Evolutionary conservation across 73 alveolate genomes (phyloP).

Genomic region (Paramecium sexaurelia): DNA sequence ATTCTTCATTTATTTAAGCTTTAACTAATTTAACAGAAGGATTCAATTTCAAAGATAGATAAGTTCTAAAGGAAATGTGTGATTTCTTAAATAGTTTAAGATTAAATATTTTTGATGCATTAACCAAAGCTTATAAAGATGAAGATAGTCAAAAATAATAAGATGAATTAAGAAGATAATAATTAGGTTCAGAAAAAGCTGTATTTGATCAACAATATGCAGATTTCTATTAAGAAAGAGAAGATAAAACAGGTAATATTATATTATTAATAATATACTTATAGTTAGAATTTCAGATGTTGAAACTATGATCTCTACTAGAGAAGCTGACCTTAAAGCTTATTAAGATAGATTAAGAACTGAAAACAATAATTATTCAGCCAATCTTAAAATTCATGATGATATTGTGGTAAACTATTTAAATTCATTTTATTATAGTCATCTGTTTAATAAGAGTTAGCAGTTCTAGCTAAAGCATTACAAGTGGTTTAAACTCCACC

Average conservation of each 20-base stretch:
- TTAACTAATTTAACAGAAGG: slow-evolving; percentile 46
- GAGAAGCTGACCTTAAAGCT: slow-evolving; percentile 50
- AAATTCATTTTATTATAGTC: neutral
- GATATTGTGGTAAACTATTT: slow-evolving; percentile 27
- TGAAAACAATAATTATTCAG: slow-evolving; percentile 46
- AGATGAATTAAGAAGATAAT: slow-evolving; percentile 21
- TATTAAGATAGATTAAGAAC: slow-evolving; percentile 57
- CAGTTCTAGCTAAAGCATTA: slow-evolving; percentile 44
- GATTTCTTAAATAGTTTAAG: slow-evolving; percentile 50
- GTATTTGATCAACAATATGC: slow-evolving; percentile 49
- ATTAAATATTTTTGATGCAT: slow-evolving; percentile 34
- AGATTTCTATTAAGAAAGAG: slow-evolving; percentile 50
- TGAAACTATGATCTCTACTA: slow-evolving; percentile 14
- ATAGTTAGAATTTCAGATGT: slow-evolving; percentile 55
- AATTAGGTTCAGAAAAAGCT: slow-evolving; percentile 8
- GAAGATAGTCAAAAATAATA: slow-evolving; percentile 27
- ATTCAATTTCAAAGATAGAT: slow-evolving; percentile 48
- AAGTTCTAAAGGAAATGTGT: slow-evolving; percentile 47
- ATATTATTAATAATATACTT: neutral
- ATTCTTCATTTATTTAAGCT: slow-evolving; percentile 44
- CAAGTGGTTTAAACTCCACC: slow-evolving; percentile 45
- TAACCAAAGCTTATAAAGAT: slow-evolving; percentile 49
- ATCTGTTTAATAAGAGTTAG: slow-evolving; percentile 52
- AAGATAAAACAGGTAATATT: slow-evolving; percentile 39
- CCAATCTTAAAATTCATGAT: slow-evolving; percentile 50